Base-by-base conservation (phyloP, 306 rosid genomes). In the Lagenaria siceraria region DNA sequence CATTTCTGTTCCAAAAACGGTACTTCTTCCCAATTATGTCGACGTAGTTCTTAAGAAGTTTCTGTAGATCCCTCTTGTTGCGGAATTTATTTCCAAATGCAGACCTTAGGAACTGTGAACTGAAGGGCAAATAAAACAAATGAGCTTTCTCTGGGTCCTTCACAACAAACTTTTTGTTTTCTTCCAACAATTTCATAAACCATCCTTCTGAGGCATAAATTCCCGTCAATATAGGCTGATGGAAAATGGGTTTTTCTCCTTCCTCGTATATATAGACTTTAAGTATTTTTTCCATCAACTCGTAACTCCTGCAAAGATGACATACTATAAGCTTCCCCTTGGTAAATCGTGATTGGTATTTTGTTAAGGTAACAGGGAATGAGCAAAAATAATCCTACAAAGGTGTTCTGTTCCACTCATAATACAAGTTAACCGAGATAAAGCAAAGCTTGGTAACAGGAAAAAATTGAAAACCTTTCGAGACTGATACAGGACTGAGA, bases 131-230 rank as follows among this genome's bases (percentile, higher is more conserved):
- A 82, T 88, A 94, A 84, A 94, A 94, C 42, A 94, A 78, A 81
- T 91, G 95, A 81, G 97, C 98, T 80, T 88, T 91, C 62, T 78
- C 82, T 6, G 97, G 93, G 80, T 92, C 89, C 81, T 72, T 89
- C 48, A 84, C 96, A 49, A 77, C 65, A 81, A 92, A 89, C 24
- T 77, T 83, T 76, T 90, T 89, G 69, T 82, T 94, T 74, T 84
- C 80, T 69, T 91, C 92, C 78, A 92, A 84, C 78, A 90, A 81
- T 81, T 90, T 94, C 97, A 91, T 90, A 86, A 94, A 94, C 98
- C 97, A 91, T 6, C 98, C 97, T 78, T 94, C 97, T 4, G 98
- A 90, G 48, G 98, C 98, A 80, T 94, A 94, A 74, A 94, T 66
- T 63, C 98, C 98, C 49, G 89, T 88, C 90, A 90, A 83, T 81